A percentile compares a stretch with the other conserved stretches of the same genome.
phyloP scores from a whole-genome alignment of 768 basidiomycete genomes.

The Paxillus involutus region DNA sequence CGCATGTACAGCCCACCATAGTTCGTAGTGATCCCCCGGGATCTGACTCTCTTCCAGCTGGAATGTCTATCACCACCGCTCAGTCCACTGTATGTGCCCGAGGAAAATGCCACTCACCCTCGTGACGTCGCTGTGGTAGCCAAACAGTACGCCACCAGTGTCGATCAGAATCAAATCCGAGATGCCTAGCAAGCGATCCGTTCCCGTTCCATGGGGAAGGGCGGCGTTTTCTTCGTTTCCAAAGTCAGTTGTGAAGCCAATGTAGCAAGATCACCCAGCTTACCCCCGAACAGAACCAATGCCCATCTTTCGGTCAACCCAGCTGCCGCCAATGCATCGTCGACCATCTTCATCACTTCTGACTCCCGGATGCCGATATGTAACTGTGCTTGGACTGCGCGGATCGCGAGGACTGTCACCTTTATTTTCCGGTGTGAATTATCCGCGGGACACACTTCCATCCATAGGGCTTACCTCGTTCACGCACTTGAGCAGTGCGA shows the following conservation, averaged over 20 bases:
- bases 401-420: conserved; percentile 78
- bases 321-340: conserved; percentile 50
- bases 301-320: conserved; percentile 61
- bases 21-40: conserved; percentile 45
- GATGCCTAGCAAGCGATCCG: conserved; percentile 55
- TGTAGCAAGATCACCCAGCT: conserved; percentile 14
- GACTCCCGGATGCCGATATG: conserved; percentile 78
- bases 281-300: conserved; percentile 79
- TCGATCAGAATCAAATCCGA: conserved; percentile 77
- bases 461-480: conserved; percentile 58
- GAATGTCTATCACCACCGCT: conserved; percentile 49
- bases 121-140: conserved; percentile 78
- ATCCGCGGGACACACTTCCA: not conserved
- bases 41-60: conserved; percentile 59
- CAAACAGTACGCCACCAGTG: conserved; percentile 66
- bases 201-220: conserved; percentile 79
- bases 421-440: conserved; percentile 28
- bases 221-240: conserved; percentile 71
- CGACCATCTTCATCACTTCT: conserved; percentile 58
- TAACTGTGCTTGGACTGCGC: conserved; percentile 59
- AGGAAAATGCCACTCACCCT: conserved; percentile 46
- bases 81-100: not conserved
- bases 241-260: conserved; percentile 1
- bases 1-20: conserved; percentile 65
- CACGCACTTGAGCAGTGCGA: conserved; percentile 70